These are phyloP conservation scores for Aureobasidium namibiae DNA, from an alignment of 2,329 filamentous ascomycete genomes.

Conservation along the genomic window DNA sequence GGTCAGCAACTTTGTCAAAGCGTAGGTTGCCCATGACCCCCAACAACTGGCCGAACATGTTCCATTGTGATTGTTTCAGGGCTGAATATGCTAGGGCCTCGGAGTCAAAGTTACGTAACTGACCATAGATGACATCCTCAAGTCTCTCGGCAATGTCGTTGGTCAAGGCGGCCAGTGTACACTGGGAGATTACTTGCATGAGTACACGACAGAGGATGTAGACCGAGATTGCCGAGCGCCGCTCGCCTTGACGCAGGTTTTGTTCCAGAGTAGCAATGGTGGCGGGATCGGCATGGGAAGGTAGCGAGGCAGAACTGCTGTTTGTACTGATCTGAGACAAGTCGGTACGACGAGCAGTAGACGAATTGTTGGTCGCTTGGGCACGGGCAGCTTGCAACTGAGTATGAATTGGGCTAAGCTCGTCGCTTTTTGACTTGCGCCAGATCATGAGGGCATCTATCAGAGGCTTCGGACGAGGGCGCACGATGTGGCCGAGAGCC, in stretches of 20 bases:
- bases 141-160: constrained; percentile 88
- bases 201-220: constrained; percentile 92
- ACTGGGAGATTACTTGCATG: constrained; percentile 89
- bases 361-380: neutral
- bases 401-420: constrained; percentile 43
- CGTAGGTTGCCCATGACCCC: constrained; percentile 95
- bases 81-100: constrained; percentile 71
- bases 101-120: constrained; percentile 79
- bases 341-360: constrained; percentile 13
- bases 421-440: constrained; percentile 92
- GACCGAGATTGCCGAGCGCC: constrained; percentile 86
- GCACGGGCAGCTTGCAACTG: constrained; percentile 18
- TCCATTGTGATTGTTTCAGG: constrained; percentile 89
- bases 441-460: constrained; percentile 98
- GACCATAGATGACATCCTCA: constrained; percentile 93
- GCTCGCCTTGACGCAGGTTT: constrained; percentile 45
- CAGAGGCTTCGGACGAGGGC: constrained; percentile 84
- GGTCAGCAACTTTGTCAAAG: constrained; percentile 72
- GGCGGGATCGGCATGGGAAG: constrained; percentile 7
- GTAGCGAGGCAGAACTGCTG: constrained; percentile 12
- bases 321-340: constrained; percentile 13
- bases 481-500: constrained; percentile 87
- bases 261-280: constrained; percentile 22
- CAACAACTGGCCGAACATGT: constrained; percentile 81
- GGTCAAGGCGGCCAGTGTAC: constrained; percentile 71